Evolutionary conservation across 495 filamentous ascomycete genomes (phyloP), one percentile per base, ranked within the genome.

Genomic region (Emericellopsis terricola): DNA sequence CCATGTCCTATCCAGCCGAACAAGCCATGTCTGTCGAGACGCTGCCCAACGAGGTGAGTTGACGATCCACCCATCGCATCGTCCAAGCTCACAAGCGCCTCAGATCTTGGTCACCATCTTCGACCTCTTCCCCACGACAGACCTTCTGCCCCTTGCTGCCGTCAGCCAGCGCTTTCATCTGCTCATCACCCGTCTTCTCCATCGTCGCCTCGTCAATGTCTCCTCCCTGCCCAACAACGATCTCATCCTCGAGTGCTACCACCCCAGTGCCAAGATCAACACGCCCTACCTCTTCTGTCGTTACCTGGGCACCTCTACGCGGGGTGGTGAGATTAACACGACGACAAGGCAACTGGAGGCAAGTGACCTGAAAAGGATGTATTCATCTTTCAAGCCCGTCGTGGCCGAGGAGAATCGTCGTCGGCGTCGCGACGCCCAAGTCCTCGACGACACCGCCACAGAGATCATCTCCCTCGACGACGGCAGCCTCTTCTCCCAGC

Each of bases 201-300:
- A 78, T 40, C 53, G 64, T 17, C 73, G 81, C 28, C 63, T 86
- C 11, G 51, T 70, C 21, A 42, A 59, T 14, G 68, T 70, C 16
- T 60, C 71, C 3, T 51, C 60, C 7, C 53, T 76, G 11, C 52
- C 64, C 13, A 68, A 73, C 35, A 70, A 76, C 47, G 60, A 69
- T 27, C 52, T 85, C 18, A 71, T 84, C 14, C 64, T 89, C 10
- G 78, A 84, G 59, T 81, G 76, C 56, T 84, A 74, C 46, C 78
- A 78, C 41, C 81, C 81, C 0, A 69, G 59, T 40, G 69, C 66
- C n/a, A 76, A 71, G 48, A 53, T 78, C 19, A 71, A 63, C 9
- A 74, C 75, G 31, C 73, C 78, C 2, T 73, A 72, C 29, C 65
- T 78, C 2, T 73, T 68, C 49, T 82, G 78, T 56, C 64, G 68